Percentiles rank a stretch among this genome's conserved stretches.
These are phyloP conservation scores for Purshia tridentata DNA, from an alignment of 306 rosid species.

Conservation along the genomic window DNA sequence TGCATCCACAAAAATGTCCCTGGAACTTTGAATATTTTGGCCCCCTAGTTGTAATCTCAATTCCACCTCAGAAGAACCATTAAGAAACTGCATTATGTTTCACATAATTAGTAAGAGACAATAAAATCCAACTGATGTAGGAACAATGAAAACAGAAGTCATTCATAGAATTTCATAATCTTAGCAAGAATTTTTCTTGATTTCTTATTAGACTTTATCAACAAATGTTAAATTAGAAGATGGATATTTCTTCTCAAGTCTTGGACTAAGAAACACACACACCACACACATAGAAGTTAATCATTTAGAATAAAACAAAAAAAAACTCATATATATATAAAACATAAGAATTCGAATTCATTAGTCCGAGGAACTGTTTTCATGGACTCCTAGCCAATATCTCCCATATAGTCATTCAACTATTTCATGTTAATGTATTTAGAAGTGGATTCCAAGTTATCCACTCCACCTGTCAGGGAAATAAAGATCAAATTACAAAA, in stretches of 20 bases:
- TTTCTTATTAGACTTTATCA: background rate
- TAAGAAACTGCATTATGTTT: slow-evolving; percentile 68
- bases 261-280: background rate
- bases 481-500: no score
- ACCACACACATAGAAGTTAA: background rate
- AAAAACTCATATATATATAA: background rate
- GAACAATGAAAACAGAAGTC: background rate
- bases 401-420: no score
- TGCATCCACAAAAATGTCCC: slow-evolving; percentile 64
- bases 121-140: background rate
- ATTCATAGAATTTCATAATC: background rate
- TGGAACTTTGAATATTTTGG: slow-evolving; percentile 41
- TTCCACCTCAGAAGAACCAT: slow-evolving; percentile 80
- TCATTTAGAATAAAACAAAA: background rate
- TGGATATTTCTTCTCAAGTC: no score
- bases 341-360: no score
- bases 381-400: no score
- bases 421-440: background rate
- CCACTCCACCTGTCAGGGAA: background rate
- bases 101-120: slow-evolving; percentile 7
- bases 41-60: slow-evolving; percentile 55
- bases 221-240: background rate
- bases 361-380: no score
- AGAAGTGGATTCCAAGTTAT: background rate
- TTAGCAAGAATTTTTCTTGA: background rate